Conservation (phyloP, 106 monocot genomes). For the Phalaenopsis aphrodite region DNA sequence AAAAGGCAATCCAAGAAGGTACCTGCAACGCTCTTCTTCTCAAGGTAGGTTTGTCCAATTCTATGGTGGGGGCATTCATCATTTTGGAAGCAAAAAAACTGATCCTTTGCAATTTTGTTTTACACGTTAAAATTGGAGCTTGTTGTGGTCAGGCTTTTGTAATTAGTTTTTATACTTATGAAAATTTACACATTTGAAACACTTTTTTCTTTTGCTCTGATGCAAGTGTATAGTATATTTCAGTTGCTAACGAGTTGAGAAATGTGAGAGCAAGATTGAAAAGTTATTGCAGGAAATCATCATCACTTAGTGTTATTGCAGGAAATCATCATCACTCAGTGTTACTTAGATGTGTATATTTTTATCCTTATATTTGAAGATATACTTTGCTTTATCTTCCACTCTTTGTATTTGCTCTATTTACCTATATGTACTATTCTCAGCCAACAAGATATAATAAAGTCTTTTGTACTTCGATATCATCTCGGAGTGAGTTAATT, state of each 20-base stretch:
- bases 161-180: not conserved
- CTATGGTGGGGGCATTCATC: not conserved
- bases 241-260: not conserved
- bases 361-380: not conserved
- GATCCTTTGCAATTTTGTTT: not conserved
- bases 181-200: not conserved
- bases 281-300: not conserved
- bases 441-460: no score
- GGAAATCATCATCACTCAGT: not conserved
- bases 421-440: not conserved
- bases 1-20: conserved; percentile 64
- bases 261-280: not conserved
- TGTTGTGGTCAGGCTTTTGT: not conserved
- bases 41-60: conserved; percentile 46
- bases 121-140: not conserved
- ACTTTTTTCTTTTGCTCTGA: not conserved
- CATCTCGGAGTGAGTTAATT: no score
- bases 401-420: not conserved
- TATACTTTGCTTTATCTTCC: not conserved
- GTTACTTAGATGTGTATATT: not conserved
- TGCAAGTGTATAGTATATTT: not conserved
- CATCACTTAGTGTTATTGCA: not conserved
- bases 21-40: conserved; percentile 93
- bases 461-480: no score
- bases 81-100: not conserved